Evolutionary conservation across 352 stramenopile species (phyloP).

Genomic region (Sclerospora graminicola): DNA sequence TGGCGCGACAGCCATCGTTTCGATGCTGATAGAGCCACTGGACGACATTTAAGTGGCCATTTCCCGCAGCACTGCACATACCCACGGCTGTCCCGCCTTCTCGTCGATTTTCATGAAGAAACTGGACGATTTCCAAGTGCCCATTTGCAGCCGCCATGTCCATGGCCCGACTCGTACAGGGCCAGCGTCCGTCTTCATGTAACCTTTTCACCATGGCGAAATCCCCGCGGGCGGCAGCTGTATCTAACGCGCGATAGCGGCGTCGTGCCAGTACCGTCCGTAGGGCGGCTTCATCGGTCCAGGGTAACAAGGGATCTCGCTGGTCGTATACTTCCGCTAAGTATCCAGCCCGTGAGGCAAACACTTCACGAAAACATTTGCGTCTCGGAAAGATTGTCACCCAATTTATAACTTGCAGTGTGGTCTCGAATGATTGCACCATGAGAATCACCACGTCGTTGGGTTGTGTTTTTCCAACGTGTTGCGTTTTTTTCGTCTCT

Average conservation of each 20-base stretch:
- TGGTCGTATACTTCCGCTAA: conserved; percentile 25
- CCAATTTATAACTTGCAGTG: conserved; percentile 29
- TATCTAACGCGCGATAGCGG: conserved; percentile 22
- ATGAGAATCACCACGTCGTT: conserved; percentile 17
- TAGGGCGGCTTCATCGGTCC: conserved; percentile 5
- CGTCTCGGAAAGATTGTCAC: conserved; percentile 17
- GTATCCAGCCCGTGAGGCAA: conserved; percentile 21
- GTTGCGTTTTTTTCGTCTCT: neutral
- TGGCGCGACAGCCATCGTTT: conserved; percentile 26
- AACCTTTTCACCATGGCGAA: conserved; percentile 25
- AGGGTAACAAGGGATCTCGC: conserved; percentile 19
- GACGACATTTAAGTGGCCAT: conserved; percentile 27
- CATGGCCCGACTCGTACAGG: conserved; percentile 29
- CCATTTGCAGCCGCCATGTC: conserved; percentile 28
- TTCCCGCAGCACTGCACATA: conserved; percentile 26
- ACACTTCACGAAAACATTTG: conserved; percentile 24
- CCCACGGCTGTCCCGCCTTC: conserved; percentile 29
- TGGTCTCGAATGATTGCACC: conserved; percentile 15
- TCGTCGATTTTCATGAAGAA: conserved; percentile 25
- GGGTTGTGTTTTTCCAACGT: neutral
- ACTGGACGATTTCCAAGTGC: conserved; percentile 29
- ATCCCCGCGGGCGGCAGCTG: conserved; percentile 20
- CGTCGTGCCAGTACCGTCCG: conserved; percentile 4
- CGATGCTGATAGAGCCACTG: conserved; percentile 28
- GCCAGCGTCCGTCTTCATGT: conserved; percentile 21